Evolutionary conservation across 805 yeast genomes (phyloP), one percentile per base, ranked within the genome.

Genomic region (Kluyveromyces starmeri): DNA sequence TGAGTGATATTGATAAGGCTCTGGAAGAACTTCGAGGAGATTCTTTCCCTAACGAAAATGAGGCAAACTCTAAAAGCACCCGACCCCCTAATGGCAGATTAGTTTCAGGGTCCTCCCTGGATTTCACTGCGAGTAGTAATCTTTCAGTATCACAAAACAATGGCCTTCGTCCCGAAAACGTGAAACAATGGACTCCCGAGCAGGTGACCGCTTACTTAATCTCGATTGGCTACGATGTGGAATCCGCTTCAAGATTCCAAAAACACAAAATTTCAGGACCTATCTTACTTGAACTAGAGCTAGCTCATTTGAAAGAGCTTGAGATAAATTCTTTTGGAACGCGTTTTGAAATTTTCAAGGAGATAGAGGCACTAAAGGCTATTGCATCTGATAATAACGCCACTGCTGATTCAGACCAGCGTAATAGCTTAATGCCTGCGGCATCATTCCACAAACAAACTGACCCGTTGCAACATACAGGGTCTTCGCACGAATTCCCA

Each of bases 281-380:
- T 5, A 89, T 92, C 35, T 60, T 92, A 28, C 65, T 92, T 35
- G 94, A 88, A 58, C 67, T 92, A 42, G 96, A 89, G 50, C 67
- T 89, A 41, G 71, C 84, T 1, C 83, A 83, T 49, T 68, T 92
- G 49, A 92, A 89, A 55, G 99, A 92, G 58, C 65, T 92, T 38
- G 98, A 88, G 37, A 89, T 92, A 34, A 69, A 75, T 32, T 83
- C 95, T 4, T 92, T 92, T 62, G 99, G 99, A 18, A 88, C 96
- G 0, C 71, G 99, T 43, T 92, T 86, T 59, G 96, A 88, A 55
- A 74, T 92, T 30, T 78, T 75, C 58, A 86, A 85, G 52, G 95
- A 84, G 53, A 89, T 92, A 47, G 94, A 84, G 54, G 71, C 75
- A 23, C 62, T 81, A 47, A 52, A 60, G 42, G 56, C 56, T 27